Percentiles rank a stretch among this genome's conserved stretches.
phyloP scores from a whole-genome alignment of 2,329 filamentous ascomycete genomes.

The Fusarium sp. region DNA sequence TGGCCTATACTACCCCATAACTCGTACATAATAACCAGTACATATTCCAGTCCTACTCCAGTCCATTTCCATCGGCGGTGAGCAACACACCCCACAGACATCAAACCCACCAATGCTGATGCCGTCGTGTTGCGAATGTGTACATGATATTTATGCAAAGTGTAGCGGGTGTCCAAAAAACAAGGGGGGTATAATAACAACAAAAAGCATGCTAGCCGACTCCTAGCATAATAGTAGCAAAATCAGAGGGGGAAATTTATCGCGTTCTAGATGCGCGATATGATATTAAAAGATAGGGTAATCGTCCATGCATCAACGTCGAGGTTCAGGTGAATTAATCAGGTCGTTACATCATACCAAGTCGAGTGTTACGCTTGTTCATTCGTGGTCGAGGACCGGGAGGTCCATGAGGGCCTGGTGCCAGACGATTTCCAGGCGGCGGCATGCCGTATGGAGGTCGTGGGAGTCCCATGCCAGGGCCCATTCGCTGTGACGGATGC shows the following conservation, averaged over 20 bases:
- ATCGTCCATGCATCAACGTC: constrained; percentile 34
- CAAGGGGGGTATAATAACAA: constrained; percentile 46
- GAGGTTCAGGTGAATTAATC: constrained; percentile 25
- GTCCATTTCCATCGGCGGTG: neutral
- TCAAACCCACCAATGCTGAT: constrained; percentile 7
- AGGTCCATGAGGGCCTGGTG: constrained; percentile 53
- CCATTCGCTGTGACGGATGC: constrained; percentile 44
- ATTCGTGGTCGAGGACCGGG: constrained; percentile 61
- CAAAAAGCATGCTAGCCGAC: constrained; percentile 41
- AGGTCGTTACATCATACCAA: constrained; percentile 67
- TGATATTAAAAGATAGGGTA: constrained; percentile 42
- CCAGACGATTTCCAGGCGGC: constrained; percentile 39
- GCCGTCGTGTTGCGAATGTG: constrained; percentile 3
- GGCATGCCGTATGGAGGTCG: constrained; percentile 47
- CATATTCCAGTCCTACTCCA: constrained; percentile 20
- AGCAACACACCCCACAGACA: constrained; percentile 1
- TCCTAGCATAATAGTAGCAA: constrained; percentile 19
- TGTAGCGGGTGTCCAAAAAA: constrained; percentile 33
- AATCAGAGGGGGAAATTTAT: constrained; percentile 22
- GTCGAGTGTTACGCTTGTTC: constrained; percentile 73
- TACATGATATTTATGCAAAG: constrained; percentile 7
- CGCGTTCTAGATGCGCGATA: constrained; percentile 21
- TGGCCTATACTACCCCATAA: constrained; percentile 7
- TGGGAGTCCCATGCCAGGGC: constrained; percentile 41
- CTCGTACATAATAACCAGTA: constrained; percentile 6